Conservation (phyloP, 164 flowering plant species). For the Protea cynaroides region DNA sequence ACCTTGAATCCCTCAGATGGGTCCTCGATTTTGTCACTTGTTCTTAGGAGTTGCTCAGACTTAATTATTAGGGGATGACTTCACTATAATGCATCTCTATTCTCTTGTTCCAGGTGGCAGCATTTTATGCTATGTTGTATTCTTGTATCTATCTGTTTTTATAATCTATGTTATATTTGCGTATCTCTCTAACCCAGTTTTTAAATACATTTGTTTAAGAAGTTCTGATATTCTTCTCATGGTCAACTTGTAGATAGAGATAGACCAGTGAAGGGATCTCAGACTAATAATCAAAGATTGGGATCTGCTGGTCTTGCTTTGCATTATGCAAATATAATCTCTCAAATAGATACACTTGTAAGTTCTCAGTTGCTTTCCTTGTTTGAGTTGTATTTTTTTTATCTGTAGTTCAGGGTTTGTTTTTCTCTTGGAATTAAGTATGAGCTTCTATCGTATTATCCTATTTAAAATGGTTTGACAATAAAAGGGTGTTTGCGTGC, state of each 20-base stretch:
- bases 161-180: not conserved
- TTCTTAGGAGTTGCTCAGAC: too few relatives aligned
- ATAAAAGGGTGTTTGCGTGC: not conserved
- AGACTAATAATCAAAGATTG: slow-evolving; percentile 37
- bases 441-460: not conserved
- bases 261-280: slow-evolving; percentile 33
- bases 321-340: slow-evolving; percentile 87
- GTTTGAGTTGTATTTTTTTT: not conserved
- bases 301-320: slow-evolving; percentile 91
- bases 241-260: slow-evolving; percentile 48
- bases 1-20: too few relatives aligned
- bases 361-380: slow-evolving; percentile 24
- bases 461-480: too few relatives aligned
- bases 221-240: slow-evolving; percentile 5
- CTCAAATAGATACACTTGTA: slow-evolving; percentile 84
- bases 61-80: too few relatives aligned
- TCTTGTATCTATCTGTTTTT: too few relatives aligned
- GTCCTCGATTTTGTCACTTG: too few relatives aligned
- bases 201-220: not conserved
- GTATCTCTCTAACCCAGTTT: not conserved
- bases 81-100: too few relatives aligned
- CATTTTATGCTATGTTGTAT: too few relatives aligned
- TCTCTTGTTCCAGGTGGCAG: too few relatives aligned
- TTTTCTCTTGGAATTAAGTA: not conserved
- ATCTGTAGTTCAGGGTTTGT: not conserved